Evolutionary conservation across 1,139 yeast genomes (phyloP).

Genomic region (Yamadazyma pseudoaaseri): DNA sequence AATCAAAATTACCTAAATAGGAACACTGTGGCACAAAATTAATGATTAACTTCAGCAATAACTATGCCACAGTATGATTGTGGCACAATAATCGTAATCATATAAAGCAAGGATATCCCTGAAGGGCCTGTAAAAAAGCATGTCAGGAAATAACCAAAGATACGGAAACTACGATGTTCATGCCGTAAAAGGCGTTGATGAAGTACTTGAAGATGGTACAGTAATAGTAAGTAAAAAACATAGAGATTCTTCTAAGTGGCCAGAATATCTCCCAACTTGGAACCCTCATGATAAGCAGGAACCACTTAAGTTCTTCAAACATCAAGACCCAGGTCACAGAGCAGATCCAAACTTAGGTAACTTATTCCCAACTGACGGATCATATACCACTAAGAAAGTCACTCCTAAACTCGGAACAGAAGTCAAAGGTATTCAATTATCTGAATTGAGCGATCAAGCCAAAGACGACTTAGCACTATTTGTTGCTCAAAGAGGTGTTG

Average conservation of each 20-base stretch:
- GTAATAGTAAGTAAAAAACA: slow-evolving; percentile 24
- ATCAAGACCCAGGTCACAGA: slow-evolving; percentile 51
- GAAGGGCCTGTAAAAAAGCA: background rate
- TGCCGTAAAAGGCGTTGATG: slow-evolving; percentile 36
- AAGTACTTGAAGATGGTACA: slow-evolving; percentile 35
- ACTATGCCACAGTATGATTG: too few species aligned
- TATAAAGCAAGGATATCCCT: slow-evolving; percentile 1
- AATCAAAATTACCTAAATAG: background rate
- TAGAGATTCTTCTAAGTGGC: slow-evolving; percentile 28
- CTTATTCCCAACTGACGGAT: slow-evolving; percentile 36
- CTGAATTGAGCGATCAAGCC: slow-evolving; percentile 44
- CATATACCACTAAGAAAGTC: slow-evolving; percentile 29
- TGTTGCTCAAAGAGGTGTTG: slow-evolving; percentile 63
- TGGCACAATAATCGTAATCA: background rate
- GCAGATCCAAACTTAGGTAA: slow-evolving; percentile 53
- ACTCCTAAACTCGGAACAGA: slow-evolving; percentile 67
- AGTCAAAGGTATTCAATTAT: slow-evolving; percentile 53
- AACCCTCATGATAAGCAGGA: slow-evolving; percentile 41
- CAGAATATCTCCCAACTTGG: slow-evolving; percentile 56
- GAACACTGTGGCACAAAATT: background rate
- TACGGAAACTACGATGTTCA: slow-evolving; percentile 39
- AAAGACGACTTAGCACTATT: slow-evolving; percentile 59
- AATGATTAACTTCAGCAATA: too few species aligned
- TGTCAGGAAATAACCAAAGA: background rate
- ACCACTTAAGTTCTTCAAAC: slow-evolving; percentile 48